Conservation (phyloP, 257 asterid species). For the Primulina eburnea region DNA sequence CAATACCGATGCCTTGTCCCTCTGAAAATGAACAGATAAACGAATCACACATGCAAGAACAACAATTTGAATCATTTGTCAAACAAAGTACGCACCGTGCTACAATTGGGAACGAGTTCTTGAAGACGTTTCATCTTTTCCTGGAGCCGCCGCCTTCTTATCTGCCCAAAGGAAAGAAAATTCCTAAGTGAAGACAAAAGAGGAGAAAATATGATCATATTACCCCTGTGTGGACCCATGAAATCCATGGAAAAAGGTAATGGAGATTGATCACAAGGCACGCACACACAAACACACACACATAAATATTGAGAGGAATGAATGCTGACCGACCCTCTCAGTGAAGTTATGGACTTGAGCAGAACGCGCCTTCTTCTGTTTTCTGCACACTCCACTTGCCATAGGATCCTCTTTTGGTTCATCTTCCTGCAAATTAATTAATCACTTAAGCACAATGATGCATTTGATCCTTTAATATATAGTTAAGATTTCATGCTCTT, state of each 20-base stretch:
- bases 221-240: too few species aligned
- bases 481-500: neutral
- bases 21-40: conserved; percentile 18
- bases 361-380: conserved; percentile 20
- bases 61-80: neutral
- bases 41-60: neutral
- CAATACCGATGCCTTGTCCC: conserved; percentile 33
- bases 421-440: too few species aligned
- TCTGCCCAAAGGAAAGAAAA: conserved; percentile 12
- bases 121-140: conserved; percentile 30
- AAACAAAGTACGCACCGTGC: conserved; percentile 15
- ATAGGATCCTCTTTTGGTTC: neutral
- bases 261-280: too few species aligned
- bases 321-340: conserved; percentile 22
- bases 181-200: neutral
- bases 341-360: conserved; percentile 23
- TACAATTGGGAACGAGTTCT: conserved; percentile 40
- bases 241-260: too few species aligned
- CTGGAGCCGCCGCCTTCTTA: conserved; percentile 28
- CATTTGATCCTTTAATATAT: too few species aligned
- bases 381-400: conserved; percentile 6
- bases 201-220: too few species aligned
- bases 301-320: too few species aligned
- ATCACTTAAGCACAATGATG: too few species aligned
- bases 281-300: too few species aligned